Evolutionary conservation across 306 rosid species (phyloP), one percentile per base, ranked within the genome.

Genomic region (Ormosia semicastrata): DNA sequence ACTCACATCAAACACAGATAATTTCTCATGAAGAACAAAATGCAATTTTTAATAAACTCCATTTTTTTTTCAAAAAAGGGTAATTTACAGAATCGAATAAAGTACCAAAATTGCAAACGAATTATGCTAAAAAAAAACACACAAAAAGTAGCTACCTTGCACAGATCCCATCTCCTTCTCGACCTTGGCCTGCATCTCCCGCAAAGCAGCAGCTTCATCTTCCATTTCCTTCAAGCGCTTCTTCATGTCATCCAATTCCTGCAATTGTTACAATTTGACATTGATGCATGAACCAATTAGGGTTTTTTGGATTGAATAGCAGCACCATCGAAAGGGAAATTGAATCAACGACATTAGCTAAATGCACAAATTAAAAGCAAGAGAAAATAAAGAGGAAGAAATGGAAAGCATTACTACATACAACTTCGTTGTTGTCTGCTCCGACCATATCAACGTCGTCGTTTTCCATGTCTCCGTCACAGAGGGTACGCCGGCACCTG

Each of bases 111-210:
- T 2, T 3, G 12, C 4, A 6, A 30, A 67, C 12, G 6, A 24
- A 59, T 14, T 30, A 13, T 30, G 2, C 15, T 5, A 2, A 43
- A 37, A 4, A 10, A 14, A 8, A 6, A 2, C n/a, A 5, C 1
- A 15, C n/a, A 34, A 57, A 82, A 37, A 58, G n/a, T 9, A 71
- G 12, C 2, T 5, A 89, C 97, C 94, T 87, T 87, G 92, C 10
- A 64, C 84, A 44, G 92, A 83, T 77, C 90, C 89, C 93, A 89
- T 88, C 15, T 92, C 89, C 83, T 85, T 83, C 80, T 86, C 90
- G 75, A 91, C 92, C 85, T 88, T 91, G 58, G 91, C 95, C 62
- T 91, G 95, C 91, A 91, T 91, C 85, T 91, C 91, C n/a, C 90
- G 77, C 57, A 91, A 83, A 49, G 95, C 95, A 73, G 86, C 91